Base-by-base conservation (phyloP, 352 stramenopile genomes). In the Phytophthora litchii region DNA sequence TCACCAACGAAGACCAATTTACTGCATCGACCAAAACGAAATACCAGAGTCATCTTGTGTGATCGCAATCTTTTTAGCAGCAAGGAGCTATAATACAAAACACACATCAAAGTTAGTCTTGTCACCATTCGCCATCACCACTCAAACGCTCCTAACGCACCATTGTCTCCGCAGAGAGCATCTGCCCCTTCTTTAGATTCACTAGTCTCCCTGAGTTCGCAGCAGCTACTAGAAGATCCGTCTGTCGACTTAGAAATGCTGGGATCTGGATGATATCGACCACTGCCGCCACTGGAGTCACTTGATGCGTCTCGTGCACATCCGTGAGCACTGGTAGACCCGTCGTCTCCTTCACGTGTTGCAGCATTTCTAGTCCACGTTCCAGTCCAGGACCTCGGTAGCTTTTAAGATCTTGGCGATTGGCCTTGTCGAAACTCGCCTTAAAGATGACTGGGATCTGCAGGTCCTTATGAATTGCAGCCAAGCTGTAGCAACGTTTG, bases 101-200 rank as follows among this genome's bases (percentile, higher is more conserved):
- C 10, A 56, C n/a, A 58, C 11, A 55, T 45, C 4, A 43, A 20
- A 2, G n/a, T 21, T 42, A 64, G 53, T 37, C 25, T 25, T 19
- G 13, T 34, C 7, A 34, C 29, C 29, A 34, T 34, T 34, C 10
- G 29, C 29, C 4, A 5, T 17, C 32, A 38, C 25, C 54, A 3
- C 0, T 20, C 11, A 11, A 20, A 35, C 2, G 5, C 4, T 17
- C 11, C 19, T 4, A 23, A 48, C 57, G 37, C 44, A 80, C 80
- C 88, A 95, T 96, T 16, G 86, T 94, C 44, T 91, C 84, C 5
- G 83, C 72, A 12, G 81, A 91, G 2, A 91, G 79, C 80, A 96
- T 94, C 53, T 96, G 88, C 7, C 87, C 88, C 36, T 95, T 94
- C 63, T 96, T 96, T 35, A 96, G 72, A 62, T 96, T 94, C 50